These are phyloP conservation scores for Daedaleopsis nitida DNA, from an alignment of 768 basidiomycete species.

Conservation along the genomic window DNA sequence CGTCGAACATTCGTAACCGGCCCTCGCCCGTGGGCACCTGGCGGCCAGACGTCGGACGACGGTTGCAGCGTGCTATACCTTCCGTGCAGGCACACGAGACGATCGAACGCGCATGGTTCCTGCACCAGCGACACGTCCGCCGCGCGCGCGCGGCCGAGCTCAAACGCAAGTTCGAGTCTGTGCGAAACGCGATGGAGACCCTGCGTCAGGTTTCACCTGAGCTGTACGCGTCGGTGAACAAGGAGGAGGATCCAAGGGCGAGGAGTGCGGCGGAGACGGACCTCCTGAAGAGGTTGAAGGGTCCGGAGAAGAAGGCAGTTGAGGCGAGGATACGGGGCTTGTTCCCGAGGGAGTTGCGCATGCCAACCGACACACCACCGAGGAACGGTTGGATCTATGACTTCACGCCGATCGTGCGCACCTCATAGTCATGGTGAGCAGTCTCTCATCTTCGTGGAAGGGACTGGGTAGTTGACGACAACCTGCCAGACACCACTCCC, in stretches of 20 bases:
- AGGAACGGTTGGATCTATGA: constrained; percentile 84
- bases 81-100: constrained; percentile 90
- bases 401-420: constrained; percentile 56
- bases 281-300: constrained; percentile 61
- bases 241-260: constrained; percentile 71
- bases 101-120: constrained; percentile 87
- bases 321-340: constrained; percentile 80
- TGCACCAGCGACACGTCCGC: constrained; percentile 76
- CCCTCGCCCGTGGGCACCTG: constrained; percentile 81
- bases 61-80: constrained; percentile 83
- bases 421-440: constrained; percentile 15
- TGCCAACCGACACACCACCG: constrained; percentile 85
- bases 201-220: constrained; percentile 57
- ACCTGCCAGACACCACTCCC: neutral
- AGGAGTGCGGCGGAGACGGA: constrained; percentile 59
- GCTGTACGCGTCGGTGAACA: constrained; percentile 73
- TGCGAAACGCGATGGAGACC: constrained; percentile 85
- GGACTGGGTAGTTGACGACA: neutral
- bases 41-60: constrained; percentile 76
- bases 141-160: constrained; percentile 69
- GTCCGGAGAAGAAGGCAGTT: constrained; percentile 65
- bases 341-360: constrained; percentile 84
- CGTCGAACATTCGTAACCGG: constrained; percentile 68
- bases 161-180: constrained; percentile 75
- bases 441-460: no score